A percentile compares a stretch with the other conserved stretches of the same genome.
Evolutionary conservation across 495 filamentous ascomycete genomes (phyloP).

Genomic region (Penicillium antarcticum): DNA sequence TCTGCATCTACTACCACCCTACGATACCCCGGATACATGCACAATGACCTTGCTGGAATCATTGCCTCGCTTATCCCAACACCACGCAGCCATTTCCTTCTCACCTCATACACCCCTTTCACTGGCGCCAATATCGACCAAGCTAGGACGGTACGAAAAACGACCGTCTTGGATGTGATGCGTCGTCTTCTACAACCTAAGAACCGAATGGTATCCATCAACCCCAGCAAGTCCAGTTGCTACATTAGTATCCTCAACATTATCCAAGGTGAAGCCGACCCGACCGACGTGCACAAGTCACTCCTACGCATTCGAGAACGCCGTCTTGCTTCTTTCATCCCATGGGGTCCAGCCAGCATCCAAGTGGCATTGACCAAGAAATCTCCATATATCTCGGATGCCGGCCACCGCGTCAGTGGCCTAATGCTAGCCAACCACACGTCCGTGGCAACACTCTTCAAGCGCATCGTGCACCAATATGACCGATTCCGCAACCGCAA

Average conservation of each 20-base stretch:
- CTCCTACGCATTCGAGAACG: constrained; percentile 94
- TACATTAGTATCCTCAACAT: constrained; percentile 99
- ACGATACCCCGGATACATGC: constrained; percentile 98
- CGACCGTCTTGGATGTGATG: constrained; percentile 97
- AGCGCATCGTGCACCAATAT: constrained; percentile 85
- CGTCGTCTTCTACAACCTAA: constrained; percentile 91
- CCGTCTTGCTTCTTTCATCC: constrained; percentile 91
- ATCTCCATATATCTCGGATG: constrained; percentile 82
- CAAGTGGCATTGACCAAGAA: constrained; percentile 96
- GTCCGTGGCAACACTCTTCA: constrained; percentile 94
- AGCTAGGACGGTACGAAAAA: constrained; percentile 95
- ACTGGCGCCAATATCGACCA: constrained; percentile 93
- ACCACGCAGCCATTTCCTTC: constrained; percentile 93
- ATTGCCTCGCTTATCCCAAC: constrained; percentile 94
- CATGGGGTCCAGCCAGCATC: constrained; percentile 98
- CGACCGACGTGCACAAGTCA: constrained; percentile 96
- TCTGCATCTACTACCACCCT: constrained; percentile 95
- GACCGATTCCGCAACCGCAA: constrained; percentile 92
- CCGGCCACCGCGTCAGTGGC: constrained; percentile 82
- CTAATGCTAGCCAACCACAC: constrained; percentile 99
- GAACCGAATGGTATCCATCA: constrained; percentile 97
- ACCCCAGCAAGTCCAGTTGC: constrained; percentile 92
- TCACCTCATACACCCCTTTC: constrained; percentile 97
- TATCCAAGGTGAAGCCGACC: constrained; percentile 96
- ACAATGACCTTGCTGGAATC: constrained; percentile 97